Evolutionary conservation across 1,139 yeast genomes (phyloP), one percentile per base, ranked within the genome.

Genomic region (Suhomyces wounanorum): DNA sequence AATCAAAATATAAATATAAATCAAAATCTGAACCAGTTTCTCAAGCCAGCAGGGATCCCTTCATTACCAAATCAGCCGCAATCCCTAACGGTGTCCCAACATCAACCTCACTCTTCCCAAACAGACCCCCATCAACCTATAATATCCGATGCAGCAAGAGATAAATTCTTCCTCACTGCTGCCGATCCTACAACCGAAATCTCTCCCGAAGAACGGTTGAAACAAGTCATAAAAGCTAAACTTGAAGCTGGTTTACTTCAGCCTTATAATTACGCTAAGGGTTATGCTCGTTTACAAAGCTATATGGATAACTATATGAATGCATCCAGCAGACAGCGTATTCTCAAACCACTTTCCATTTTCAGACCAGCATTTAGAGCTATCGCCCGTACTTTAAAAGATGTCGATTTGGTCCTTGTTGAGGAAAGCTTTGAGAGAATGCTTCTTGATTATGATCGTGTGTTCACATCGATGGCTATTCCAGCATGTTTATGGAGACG

Each of bases 401-500:
- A 92, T 67, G 92, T 91, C 11, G 99, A 94, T 67, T 76, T 92
- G 62, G 95, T 92, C 7, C 73, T 91, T 40, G 98, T 94, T 9
- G 99, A 94, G 63, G 98, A 94, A 66, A 87, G 89, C 50, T 94
- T 94, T 66, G 99, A 94, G 69, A 77, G 98, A 54, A 89, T 92
- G 96, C 71, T 94, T 46, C 73, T 94, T 49, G 97, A 94, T 61
- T 92, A 94, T 63, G 99, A 94, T 66, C 79, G 99, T 43, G 97
- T 94, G 2, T 94, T 94, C 68, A 91, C 98, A 0, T 87, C 96
- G 7, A 91, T 92, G 97, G 97, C 97, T 8, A 91, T 94, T 51
- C 99, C 99, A 0, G 97, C 98, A 0, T 92, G 98, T 70, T 77
- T 94, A 38, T 94, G 99, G 98, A 77, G 98, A 62, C 85, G 99